Conservation (phyloP, 2,329 filamentous ascomycete genomes). For the Podosphaera xanthii region DNA sequence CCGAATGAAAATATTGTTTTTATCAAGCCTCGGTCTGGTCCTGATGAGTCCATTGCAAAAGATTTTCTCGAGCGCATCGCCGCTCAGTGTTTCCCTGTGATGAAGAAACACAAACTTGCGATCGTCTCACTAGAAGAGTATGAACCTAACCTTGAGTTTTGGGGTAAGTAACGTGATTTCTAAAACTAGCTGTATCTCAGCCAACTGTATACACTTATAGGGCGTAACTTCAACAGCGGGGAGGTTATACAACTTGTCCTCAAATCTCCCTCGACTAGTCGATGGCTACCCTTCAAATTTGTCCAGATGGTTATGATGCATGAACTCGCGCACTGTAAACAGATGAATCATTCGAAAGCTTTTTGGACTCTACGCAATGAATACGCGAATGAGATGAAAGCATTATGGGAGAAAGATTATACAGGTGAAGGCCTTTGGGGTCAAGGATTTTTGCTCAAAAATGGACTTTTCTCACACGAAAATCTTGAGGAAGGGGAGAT, state of each 20-base stretch:
- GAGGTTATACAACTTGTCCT: constrained; percentile 73
- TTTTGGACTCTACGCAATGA: constrained; percentile 64
- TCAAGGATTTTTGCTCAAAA: constrained; percentile 37
- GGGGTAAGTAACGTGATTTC: constrained; percentile 7
- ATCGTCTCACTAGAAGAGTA: constrained; percentile 61
- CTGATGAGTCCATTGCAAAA: constrained; percentile 36
- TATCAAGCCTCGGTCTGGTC: constrained; percentile 54
- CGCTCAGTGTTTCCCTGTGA: constrained; percentile 55
- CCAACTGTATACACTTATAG: constrained; percentile 20
- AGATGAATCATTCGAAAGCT: constrained; percentile 69
- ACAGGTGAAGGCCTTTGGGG: constrained; percentile 73
- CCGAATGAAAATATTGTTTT: constrained; percentile 65
- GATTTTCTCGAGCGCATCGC: constrained; percentile 57
- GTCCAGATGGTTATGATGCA: constrained; percentile 96
- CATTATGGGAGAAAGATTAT: constrained; percentile 46
- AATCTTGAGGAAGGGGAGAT: constrained; percentile 28
- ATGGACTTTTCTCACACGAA: constrained; percentile 34
- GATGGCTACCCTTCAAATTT: constrained; percentile 62
- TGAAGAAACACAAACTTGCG: constrained; percentile 39
- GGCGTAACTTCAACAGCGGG: constrained; percentile 76
- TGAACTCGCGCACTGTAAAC: constrained; percentile 58
- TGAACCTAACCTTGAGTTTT: constrained; percentile 61
- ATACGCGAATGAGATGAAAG: constrained; percentile 48
- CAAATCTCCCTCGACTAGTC: constrained; percentile 35
- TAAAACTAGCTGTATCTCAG: neutral